Conservation (phyloP, 305 asterid genomes). For the Withania somnifera region DNA sequence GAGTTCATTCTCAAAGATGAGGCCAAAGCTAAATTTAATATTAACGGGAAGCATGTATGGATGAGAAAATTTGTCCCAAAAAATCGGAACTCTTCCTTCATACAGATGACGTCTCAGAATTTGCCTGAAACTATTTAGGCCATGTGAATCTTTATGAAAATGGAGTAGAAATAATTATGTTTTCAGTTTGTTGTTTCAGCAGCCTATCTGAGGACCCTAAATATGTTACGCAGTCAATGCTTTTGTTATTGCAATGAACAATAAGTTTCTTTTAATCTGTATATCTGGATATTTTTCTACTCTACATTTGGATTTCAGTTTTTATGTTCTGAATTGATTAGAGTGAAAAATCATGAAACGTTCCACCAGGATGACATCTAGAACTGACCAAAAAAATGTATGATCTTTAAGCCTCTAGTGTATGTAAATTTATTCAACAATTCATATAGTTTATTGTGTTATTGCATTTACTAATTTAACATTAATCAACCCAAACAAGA, state of each 20-base stretch:
- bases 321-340: background rate
- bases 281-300: background rate
- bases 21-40: slow-evolving; percentile 31
- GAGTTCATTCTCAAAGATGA: slow-evolving; percentile 17
- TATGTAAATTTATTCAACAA: background rate
- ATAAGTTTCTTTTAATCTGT: background rate
- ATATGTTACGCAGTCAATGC: background rate
- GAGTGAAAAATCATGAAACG: background rate
- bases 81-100: background rate
- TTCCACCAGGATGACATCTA: background rate
- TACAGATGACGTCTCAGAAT: background rate
- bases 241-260: background rate
- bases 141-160: background rate
- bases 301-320: background rate
- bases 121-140: background rate
- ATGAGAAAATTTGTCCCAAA: slow-evolving; percentile 36
- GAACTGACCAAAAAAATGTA: background rate
- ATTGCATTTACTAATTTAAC: background rate
- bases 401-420: background rate
- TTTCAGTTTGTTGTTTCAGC: background rate
- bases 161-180: background rate
- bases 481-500: background rate
- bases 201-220: background rate
- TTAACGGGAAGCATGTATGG: slow-evolving; percentile 52
- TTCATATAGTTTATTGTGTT: background rate